Evolutionary conservation across 352 stramenopile species (phyloP), one percentile per base, ranked within the genome.

Genomic region (Globisporangium lucens): DNA sequence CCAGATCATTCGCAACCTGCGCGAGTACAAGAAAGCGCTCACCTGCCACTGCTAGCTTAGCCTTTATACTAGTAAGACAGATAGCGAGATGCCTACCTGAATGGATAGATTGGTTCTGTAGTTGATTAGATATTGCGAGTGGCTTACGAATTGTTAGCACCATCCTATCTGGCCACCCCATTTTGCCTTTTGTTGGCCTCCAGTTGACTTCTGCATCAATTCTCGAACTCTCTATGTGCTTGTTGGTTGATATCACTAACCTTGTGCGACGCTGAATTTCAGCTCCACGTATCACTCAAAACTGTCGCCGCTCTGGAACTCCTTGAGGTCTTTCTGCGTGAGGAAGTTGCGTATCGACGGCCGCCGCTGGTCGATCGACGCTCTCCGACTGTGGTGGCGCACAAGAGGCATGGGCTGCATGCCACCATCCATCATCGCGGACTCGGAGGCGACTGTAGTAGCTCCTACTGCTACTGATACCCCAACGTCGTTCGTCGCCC

Each of bases 291-390:
- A n/a, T 79, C 67, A 79, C 53, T 77, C 71, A 49, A 69, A 70
- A 29, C 47, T 63, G 47, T 70, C 67, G 56, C 66, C 76, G 67
- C 70, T 72, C 55, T 91, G 71, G 63, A 88, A 87, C 63, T 89
- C 81, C 43, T 79, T 76, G 5, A 89, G 74, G 59, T 91, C 83
- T n/a, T 77, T 83, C 33, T 73, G 56, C 4, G 80, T 83, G 27
- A 89, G 70, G 33, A 89, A 89, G 51, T 78, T 85, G 59, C 79
- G 76, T 63, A 89, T 83, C 49, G 83, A 88, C 51, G 83, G 79
- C 49, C 55, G 72, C 5, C 70, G 78, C 60, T 78, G 56, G 22
- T 68, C 38, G 20, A 60, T 43, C 36, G 24, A n/a, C 35, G 60
- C 35, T 2, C 68, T 56, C 3, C 68, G 35, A 35, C 41, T 67